Base-by-base conservation (phyloP, 257 asterid genomes). In the Paulownia fortunei region DNA sequence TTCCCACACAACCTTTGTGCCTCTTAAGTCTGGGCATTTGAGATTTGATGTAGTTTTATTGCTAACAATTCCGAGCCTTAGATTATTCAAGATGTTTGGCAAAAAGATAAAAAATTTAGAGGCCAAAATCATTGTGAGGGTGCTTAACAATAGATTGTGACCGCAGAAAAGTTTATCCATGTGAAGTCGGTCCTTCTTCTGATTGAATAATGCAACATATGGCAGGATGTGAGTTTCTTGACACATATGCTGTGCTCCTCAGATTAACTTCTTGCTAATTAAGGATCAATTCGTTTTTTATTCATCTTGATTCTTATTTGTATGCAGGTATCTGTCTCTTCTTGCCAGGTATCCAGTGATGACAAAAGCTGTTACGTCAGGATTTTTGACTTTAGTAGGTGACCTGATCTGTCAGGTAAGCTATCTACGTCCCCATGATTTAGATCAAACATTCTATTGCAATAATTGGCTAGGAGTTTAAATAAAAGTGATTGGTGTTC, bases 361-460 rank as follows among this genome's bases (percentile, higher is more conserved):
- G 84, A 92, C 97, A 52, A 92, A 92, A 84, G 95, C 97, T 55
- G 76, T 87, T 55, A 91, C 97, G n/a, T 91, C 97, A 21, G 93
- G 95, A 21, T 27, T 88, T 30, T 79, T 91, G 81, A 92, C 91
- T 79, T 84, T 88, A 75, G 62, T 84, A 76, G 97, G 97, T 65
- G 97, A 92, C 82, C 26, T 92, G 21, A 81, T 85, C 58, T 91
- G 97, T 75, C 97, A 91, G 95, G 97, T 92, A 83, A 85, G 73
- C 68, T 69, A 46, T 32, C 21, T 77, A 23, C 5, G 60, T 51
- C 7, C 32, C 44, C 56, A 6, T 13, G 27, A 36, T 27, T 42
- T n/a, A 66, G 64, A 62, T 44, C n/a, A 74, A 13, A 34, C 34
- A 8, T 30, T 37, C 24, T 3, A 51, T 81, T 73, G 32, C 44